Evolutionary conservation across 495 filamentous ascomycete genomes (phyloP).

Genomic region (Aspergillus sclerotiicarbonarius): DNA sequence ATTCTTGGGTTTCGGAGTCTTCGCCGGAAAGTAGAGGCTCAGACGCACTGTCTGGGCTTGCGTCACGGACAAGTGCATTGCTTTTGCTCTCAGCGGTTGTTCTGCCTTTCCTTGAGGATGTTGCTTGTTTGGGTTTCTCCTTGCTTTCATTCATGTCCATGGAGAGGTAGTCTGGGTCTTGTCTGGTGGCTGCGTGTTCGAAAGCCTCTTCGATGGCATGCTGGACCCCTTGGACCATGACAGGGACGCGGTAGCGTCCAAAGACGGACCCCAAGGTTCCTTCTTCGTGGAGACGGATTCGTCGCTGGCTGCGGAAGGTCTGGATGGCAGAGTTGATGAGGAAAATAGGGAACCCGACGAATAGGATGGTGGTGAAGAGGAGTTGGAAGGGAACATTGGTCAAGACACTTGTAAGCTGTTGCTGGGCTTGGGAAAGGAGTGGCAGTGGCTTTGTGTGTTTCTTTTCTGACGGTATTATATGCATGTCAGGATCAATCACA

Average conservation of each 20-base stretch:
- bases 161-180: slow-evolving; percentile 61
- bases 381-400: slow-evolving; percentile 55
- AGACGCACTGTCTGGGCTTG: neutral
- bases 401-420: slow-evolving; percentile 30
- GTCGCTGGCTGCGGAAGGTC: slow-evolving; percentile 63
- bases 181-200: slow-evolving; percentile 63
- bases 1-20: slow-evolving; percentile 19
- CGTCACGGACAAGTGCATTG: neutral
- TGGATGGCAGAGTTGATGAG: slow-evolving; percentile 74
- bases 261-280: slow-evolving; percentile 64
- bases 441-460: slow-evolving; percentile 30
- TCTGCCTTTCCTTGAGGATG: neutral
- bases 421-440: slow-evolving; percentile 26
- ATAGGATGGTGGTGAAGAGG: slow-evolving; percentile 62
- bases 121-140: neutral
- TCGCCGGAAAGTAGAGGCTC: neutral
- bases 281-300: slow-evolving; percentile 72
- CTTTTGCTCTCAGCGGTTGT: neutral
- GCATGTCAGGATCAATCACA: slow-evolving; percentile 67
- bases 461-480: slow-evolving; percentile 47
- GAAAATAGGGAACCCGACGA: slow-evolving; percentile 66
- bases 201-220: slow-evolving; percentile 71
- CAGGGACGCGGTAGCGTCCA: slow-evolving; percentile 69
- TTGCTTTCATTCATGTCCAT: neutral
- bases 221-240: slow-evolving; percentile 70